Percentiles rank a stretch among this genome's conserved stretches.
Evolutionary conservation across 139 green algal genomes (phyloP).

Genomic region (Picocystis salinarum): DNA sequence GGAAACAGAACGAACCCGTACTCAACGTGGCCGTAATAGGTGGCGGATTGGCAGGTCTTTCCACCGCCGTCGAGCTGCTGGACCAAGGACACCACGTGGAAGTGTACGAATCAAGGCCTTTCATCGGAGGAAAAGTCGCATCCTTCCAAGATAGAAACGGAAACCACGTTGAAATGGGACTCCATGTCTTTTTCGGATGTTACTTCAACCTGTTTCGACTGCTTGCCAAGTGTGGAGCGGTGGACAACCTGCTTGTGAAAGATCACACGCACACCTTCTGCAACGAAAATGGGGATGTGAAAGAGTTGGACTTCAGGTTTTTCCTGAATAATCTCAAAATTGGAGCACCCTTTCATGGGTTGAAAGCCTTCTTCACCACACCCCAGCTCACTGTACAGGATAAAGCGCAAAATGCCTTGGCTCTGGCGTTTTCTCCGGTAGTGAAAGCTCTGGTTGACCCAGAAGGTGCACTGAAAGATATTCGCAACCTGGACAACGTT

Average conservation of each 20-base stretch:
- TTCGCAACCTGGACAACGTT: conserved; percentile 65
- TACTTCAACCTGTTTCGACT: conserved; percentile 89
- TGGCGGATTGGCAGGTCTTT: conserved; percentile 39
- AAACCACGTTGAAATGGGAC: conserved; percentile 94
- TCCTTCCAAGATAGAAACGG: conserved; percentile 77
- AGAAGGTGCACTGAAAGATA: conserved; percentile 71
- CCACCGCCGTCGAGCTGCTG: conserved; percentile 86
- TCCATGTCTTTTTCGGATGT: conserved; percentile 92
- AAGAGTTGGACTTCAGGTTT: conserved; percentile 82
- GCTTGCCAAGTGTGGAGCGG: conserved; percentile 84
- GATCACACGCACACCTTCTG: conserved; percentile 93
- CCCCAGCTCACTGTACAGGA: conserved; percentile 43
- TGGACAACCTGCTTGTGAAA: conserved; percentile 86
- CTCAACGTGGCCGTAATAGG: conserved; percentile 19
- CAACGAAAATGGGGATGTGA: conserved; percentile 76
- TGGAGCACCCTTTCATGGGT: conserved; percentile 66
- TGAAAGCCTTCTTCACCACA: conserved; percentile 93
- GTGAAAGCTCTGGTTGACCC: conserved; percentile 77
- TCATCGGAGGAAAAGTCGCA: conserved; percentile 89
- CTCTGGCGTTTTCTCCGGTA: conserved; percentile 71
- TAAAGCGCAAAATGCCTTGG: conserved; percentile 48
- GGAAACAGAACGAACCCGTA: conserved; percentile 1
- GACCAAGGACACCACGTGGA: conserved; percentile 80
- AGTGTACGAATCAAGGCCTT: conserved; percentile 75
- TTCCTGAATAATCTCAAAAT: conserved; percentile 60